Evolutionary conservation across 2,329 filamentous ascomycete species (phyloP), one percentile per base, ranked within the genome.

Genomic region (Pseudogymnoascus sp.): DNA sequence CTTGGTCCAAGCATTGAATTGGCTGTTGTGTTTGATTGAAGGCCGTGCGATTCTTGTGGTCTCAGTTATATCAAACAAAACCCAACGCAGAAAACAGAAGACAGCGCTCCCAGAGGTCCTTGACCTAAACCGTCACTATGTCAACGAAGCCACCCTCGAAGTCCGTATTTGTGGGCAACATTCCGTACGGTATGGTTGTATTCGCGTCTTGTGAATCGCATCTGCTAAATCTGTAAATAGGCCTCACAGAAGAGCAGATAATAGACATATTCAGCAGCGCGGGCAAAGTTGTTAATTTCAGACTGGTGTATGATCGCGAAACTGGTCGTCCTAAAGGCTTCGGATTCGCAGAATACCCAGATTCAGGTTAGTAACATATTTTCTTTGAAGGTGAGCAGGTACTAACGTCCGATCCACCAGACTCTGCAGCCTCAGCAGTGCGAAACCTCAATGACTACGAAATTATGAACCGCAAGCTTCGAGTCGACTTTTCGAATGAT

Each of bases 401-500:
- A 31, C 60, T 58, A 64, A 23, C 35, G 35, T n/a, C 11, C 19
- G 37, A 21, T 59, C 37, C 37, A 35, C 62, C 39, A 86, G 85
- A 88, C 70, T 87, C 92, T 26, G 94, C 94, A 33, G 91, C 93
- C 38, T 96, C 92, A 2, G 94, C 94, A 2, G 93, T 97, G 58
- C 88, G 93, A 69, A 97, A 99, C 73, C 80, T 97, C 61, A 96
- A 97, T 78, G 92, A 96, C 74, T 88, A 91, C 77, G 93, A 97
- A 74, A 87, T 97, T 72, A 95, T 96, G 87, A 92, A 92, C 62
- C 86, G 94, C 70, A 96, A 96, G 75, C 83, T 99, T 66, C 86
- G 92, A 65, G 94, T 99, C 62, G 94, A 97, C 76, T 99, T 95
- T 76, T 94, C 91, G 64, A 96, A 96, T 74, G 93, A 97, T 74